These are phyloP conservation scores for Escovopsis sp. DNA, from an alignment of 2,329 filamentous ascomycete species.

Conservation along the genomic window DNA sequence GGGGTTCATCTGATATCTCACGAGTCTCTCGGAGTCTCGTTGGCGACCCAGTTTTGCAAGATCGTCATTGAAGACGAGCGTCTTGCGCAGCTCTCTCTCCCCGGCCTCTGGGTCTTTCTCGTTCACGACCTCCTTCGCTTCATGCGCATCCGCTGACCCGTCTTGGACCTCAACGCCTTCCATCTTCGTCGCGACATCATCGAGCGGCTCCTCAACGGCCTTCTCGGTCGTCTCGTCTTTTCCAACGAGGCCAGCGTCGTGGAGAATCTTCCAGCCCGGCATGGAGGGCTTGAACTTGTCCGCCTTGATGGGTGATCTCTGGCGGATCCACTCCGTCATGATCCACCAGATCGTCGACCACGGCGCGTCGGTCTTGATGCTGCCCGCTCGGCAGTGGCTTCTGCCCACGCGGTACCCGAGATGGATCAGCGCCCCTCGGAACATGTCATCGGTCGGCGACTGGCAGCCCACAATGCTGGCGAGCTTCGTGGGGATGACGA, in stretches of 20 bases:
- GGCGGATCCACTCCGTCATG: slow-evolving; percentile 80
- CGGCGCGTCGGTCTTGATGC: slow-evolving; percentile 85
- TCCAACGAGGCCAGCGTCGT: slow-evolving; percentile 22
- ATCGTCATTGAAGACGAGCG: slow-evolving; percentile 58
- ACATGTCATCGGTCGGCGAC: slow-evolving; percentile 62
- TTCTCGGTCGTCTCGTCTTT: slow-evolving; percentile 18
- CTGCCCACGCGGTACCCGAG: slow-evolving; percentile 73
- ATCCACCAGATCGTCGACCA: slow-evolving; percentile 86
- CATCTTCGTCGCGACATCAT: slow-evolving; percentile 19
- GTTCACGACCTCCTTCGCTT: no score
- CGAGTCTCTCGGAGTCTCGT: slow-evolving; percentile 50
- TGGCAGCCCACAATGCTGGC: slow-evolving; percentile 65
- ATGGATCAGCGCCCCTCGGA: slow-evolving; percentile 68
- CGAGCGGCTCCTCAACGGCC: slow-evolving; percentile 8
- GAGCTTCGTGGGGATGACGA: slow-evolving; percentile 62
- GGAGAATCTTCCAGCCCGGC: slow-evolving; percentile 56
- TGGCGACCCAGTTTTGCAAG: slow-evolving; percentile 64
- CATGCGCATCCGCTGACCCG: slow-evolving; percentile 1
- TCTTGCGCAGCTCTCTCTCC: slow-evolving; percentile 37
- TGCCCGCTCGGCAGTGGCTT: slow-evolving; percentile 79
- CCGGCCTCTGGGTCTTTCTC: slow-evolving; percentile 8
- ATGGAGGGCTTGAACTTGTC: slow-evolving; percentile 54
- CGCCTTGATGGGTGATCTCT: slow-evolving; percentile 64
- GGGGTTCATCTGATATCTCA: slow-evolving; percentile 84
- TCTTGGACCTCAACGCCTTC: slow-evolving; percentile 23